Conservation (phyloP, 208 protist species). For the Acanthamoeba castellanii region DNA sequence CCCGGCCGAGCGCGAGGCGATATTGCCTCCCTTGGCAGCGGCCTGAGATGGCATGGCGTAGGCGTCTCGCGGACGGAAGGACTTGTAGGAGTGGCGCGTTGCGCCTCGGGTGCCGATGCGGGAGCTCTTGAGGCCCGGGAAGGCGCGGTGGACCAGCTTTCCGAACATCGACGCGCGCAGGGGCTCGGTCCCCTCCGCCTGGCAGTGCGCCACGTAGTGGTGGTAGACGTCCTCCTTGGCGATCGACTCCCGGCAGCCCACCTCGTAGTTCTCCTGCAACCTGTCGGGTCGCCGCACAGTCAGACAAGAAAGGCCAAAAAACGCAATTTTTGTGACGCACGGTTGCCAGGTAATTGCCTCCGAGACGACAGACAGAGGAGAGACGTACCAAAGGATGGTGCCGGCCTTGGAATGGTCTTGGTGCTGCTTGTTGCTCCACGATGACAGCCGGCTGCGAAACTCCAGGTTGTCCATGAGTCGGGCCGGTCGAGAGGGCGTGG, state of each 20-base stretch:
- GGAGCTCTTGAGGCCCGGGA: conserved; percentile 18
- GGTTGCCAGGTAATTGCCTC: neutral
- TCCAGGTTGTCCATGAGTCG: neutral
- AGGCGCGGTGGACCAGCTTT: conserved; percentile 23
- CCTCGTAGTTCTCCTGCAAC: conserved; percentile 22
- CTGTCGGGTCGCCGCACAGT: neutral
- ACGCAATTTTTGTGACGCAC: neutral
- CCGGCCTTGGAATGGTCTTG: conserved; percentile 1
- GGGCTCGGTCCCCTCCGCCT: neutral
- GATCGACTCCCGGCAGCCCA: neutral
- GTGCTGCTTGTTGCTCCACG: conserved; percentile 53
- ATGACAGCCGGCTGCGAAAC: conserved; percentile 21
- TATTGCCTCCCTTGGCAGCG: too few species aligned
- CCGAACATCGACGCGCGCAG: conserved; percentile 30
- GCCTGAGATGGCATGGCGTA: neutral
- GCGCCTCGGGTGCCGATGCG: neutral
- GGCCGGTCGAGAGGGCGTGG: neutral
- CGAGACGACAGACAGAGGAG: neutral
- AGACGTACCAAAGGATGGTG: neutral
- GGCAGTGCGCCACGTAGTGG: neutral
- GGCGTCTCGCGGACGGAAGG: neutral
- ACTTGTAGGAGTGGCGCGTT: conserved; percentile 41
- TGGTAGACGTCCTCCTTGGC: conserved; percentile 41
- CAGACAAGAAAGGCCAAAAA: neutral
- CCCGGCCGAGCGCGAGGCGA: too few species aligned